Evolutionary conservation across 495 filamentous ascomycete species (phyloP), one percentile per base, ranked within the genome.

Genomic region (Annulohypoxylon maeteangense): DNA sequence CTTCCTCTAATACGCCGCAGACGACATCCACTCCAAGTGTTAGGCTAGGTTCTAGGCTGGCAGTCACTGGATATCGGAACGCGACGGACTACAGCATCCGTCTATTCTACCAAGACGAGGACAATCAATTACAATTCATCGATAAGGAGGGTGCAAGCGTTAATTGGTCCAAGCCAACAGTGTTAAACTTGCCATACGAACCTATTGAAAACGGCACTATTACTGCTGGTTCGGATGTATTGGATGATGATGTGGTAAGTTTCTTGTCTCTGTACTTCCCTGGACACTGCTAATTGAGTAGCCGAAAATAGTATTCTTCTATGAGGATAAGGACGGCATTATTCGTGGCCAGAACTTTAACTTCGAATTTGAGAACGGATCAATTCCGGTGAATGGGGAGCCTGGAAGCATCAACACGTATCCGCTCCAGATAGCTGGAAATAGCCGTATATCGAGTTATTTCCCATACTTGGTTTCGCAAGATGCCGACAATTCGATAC

Each of bases 241-340:
- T 42, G 11, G 45, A 45, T 5, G 54, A 40, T 45, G 59, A 54
- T 12, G 70, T 42, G 18, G 70, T 72, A 65, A 42, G 70, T 68
- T 25, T 38, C 18, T 40, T 29, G 10, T 10, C 16, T 25, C 27
- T 7, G 27, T 38, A 11, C 6, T 6, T 18, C 0, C 29, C 6
- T 34, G 22, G 4, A 10, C 4, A 23, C 42, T 44, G 60, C 70
- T 67, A 11, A 72, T 14, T 10, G 22, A 42, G 40, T 36, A 72
- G 70, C 70, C 70, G 51, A 72, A 63, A 61, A 27, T 72, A 5
- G 70, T 68, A 7, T 68, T 72, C 25, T 71, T 71, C 60, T 72
- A 72, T 18, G 65, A 67, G 53, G 70, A 68, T 38, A 55, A 64
- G 32, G 22, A 72, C 16, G 70, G 70, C 12, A 55, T 72, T 32